Evolutionary conservation across 352 stramenopile genomes (phyloP).

Genomic region (Phytopythium ostracodes): DNA sequence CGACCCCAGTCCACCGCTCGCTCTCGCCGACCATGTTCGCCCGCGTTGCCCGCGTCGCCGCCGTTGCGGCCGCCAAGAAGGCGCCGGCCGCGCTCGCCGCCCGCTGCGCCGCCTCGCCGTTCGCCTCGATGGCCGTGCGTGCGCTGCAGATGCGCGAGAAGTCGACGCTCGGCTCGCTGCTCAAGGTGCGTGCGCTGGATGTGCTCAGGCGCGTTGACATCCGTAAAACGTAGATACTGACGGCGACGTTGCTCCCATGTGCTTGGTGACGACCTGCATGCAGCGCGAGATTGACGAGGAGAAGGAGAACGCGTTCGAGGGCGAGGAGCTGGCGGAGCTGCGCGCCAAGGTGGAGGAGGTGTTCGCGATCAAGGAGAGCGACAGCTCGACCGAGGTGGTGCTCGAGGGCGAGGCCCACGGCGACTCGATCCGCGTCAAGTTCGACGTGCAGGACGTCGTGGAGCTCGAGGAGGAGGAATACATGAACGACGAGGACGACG

Average conservation of each 20-base stretch:
- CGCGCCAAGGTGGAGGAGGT: constrained; percentile 62
- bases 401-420: constrained; percentile 45
- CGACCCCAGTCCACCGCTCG: neutral
- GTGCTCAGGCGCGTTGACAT: no score
- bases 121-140: constrained; percentile 14
- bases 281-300: constrained; percentile 77
- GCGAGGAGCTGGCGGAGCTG: constrained; percentile 63
- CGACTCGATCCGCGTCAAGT: constrained; percentile 72
- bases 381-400: constrained; percentile 63
- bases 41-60: constrained; percentile 34
- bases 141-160: constrained; percentile 53
- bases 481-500: constrained; percentile 45
- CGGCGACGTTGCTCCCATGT: no score
- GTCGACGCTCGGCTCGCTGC: constrained; percentile 36
- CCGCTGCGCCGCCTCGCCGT: constrained; percentile 12
- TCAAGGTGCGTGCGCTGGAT: constrained; percentile 27
- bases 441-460: constrained; percentile 71
- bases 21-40: constrained; percentile 28
- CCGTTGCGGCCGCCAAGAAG: constrained; percentile 22
- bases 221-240: no score
- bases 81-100: constrained; percentile 14
- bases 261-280: constrained; percentile 7
- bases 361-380: constrained; percentile 57
- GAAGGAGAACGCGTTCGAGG: constrained; percentile 83
- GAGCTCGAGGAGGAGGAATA: constrained; percentile 67